Evolutionary conservation across 306 rosid species (phyloP).

Genomic region (Hippophae rhamnoides): DNA sequence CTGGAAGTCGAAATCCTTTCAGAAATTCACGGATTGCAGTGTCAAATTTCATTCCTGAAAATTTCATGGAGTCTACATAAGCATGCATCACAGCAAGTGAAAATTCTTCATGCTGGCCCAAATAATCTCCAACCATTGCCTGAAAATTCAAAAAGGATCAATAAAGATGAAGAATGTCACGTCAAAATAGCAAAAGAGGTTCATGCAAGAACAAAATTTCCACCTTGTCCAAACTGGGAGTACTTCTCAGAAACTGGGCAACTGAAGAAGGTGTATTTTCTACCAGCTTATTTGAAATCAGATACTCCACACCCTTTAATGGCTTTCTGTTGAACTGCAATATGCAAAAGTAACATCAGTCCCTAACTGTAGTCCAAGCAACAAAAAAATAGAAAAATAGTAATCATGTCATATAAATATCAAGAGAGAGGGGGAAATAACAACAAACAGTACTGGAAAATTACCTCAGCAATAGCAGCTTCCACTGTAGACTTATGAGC

Average conservation of each 20-base stretch:
- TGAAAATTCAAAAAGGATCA: conserved; percentile 32
- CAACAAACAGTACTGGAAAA: conserved; percentile 2
- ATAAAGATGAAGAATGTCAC: not conserved
- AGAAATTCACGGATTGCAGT: conserved; percentile 94
- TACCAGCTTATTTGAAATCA: conserved; percentile 80
- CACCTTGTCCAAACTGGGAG: conserved; percentile 89
- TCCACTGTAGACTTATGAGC: conserved; percentile 95
- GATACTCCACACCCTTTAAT: conserved; percentile 68
- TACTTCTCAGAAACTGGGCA: conserved; percentile 79
- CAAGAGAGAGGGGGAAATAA: conserved; percentile 14
- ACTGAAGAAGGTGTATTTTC: conserved; percentile 77
- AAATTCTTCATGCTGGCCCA: conserved; percentile 99
- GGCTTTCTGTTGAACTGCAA: conserved; percentile 94
- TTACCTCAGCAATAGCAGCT: conserved; percentile 85
- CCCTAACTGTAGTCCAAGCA: conserved; percentile 18
- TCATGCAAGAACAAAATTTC: conserved; percentile 18
- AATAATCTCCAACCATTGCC: conserved; percentile 92
- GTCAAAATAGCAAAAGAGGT: conserved; percentile 20
- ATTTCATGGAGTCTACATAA: conserved; percentile 83
- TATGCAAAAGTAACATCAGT: conserved; percentile 40
- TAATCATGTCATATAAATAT: not conserved
- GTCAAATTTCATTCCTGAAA: conserved; percentile 87
- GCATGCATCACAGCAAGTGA: conserved; percentile 99
- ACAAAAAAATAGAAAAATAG: conserved; percentile 8
- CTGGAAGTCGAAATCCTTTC: conserved; percentile 95